Evolutionary conservation across 1,284 basidiomycete species (phyloP), one percentile per base, ranked within the genome.

Genomic region (Fomitiporia mediterranea): DNA sequence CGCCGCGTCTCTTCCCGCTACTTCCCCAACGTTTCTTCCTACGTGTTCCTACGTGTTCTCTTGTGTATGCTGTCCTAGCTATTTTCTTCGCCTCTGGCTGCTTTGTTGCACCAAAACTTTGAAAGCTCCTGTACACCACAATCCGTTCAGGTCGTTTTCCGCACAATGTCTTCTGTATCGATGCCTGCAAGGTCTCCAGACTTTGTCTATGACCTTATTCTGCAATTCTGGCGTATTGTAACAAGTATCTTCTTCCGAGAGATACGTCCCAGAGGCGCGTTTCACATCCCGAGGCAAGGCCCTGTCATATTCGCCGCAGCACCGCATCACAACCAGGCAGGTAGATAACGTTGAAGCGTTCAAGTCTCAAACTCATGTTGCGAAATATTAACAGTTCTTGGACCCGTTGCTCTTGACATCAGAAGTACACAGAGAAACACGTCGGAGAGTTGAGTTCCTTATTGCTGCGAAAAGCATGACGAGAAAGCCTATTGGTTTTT

Each of bases 221-320:
- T 92, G 68, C 66, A 86, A 38, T 88, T 91, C 71, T 91, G 91
- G 91, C 77, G 87, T 57, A 76, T 85, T 21, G 82, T 99, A 60
- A 92, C 91, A 65, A 93, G 92, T 72, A 87, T 99, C 65, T 99
- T 99, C 80, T 99, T 99, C 77, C 80, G 97, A 60, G 96, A 99
- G 74, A 89, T 99, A 65, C 82, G 95, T 61, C 93, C 95, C 2
- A 80, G 97, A 69, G 94, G 97, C 51, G 89, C 95, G 39, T 98
- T 91, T 80, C 91, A 98, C 67, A 94, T 99, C 53, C 97, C 97
- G 34, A 79, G 80, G 59, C 82, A 92, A 61, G 97, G 94, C 0
- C 92, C 97, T 5, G 84, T 98, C 62, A 94, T 99, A 66, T 98
- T 99, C 72, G 96, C 97, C 51, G 94, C 83, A 48, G 97, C 94